phyloP scores from a whole-genome alignment of 495 filamentous ascomycete species.

The Mytilinidion resinicola region DNA sequence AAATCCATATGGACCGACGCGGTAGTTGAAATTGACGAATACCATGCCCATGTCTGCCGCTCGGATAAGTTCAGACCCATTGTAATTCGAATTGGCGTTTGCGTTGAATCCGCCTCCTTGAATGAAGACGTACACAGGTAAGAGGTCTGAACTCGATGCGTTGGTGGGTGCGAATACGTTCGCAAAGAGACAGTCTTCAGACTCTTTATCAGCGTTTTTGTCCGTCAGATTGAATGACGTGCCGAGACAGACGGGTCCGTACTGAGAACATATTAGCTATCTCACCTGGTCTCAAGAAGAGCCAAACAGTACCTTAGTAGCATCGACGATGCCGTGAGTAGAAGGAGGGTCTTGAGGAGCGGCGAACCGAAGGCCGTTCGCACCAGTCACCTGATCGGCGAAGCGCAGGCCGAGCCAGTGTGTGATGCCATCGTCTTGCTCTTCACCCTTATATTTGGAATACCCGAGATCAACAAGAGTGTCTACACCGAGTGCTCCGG shows the following conservation, averaged over 20 bases:
- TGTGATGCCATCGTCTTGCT: constrained; percentile 42
- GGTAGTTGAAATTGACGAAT: constrained; percentile 65
- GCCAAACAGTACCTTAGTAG: constrained; percentile 31
- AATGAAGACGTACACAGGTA: constrained; percentile 69
- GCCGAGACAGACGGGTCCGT: constrained; percentile 39
- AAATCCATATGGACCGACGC: constrained; percentile 70
- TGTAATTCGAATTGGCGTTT: constrained; percentile 59
- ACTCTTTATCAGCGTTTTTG: constrained; percentile 10
- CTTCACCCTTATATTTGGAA: constrained; percentile 23
- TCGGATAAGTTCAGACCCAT: constrained; percentile 55
- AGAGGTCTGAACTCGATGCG: constrained; percentile 41
- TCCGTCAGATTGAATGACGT: constrained; percentile 7
- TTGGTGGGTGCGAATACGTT: constrained; percentile 65
- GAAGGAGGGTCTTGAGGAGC: constrained; percentile 50
- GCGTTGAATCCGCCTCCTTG: constrained; percentile 69
- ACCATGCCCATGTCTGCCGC: constrained; percentile 56
- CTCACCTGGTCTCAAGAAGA: constrained; percentile 36
- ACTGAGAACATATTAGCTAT: constrained; percentile 35
- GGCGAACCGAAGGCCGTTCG: constrained; percentile 53
- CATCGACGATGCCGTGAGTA: constrained; percentile 40
- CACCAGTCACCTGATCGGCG: constrained; percentile 47
- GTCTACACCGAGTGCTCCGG: constrained; percentile 12
- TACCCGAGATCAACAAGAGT: constrained; percentile 30
- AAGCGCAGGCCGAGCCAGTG: constrained; percentile 64
- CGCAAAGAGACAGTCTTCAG: constrained; percentile 69